These are phyloP conservation scores for Sugiyamaella neomexicana DNA, from an alignment of 1,139 yeast species.

Conservation along the genomic window DNA sequence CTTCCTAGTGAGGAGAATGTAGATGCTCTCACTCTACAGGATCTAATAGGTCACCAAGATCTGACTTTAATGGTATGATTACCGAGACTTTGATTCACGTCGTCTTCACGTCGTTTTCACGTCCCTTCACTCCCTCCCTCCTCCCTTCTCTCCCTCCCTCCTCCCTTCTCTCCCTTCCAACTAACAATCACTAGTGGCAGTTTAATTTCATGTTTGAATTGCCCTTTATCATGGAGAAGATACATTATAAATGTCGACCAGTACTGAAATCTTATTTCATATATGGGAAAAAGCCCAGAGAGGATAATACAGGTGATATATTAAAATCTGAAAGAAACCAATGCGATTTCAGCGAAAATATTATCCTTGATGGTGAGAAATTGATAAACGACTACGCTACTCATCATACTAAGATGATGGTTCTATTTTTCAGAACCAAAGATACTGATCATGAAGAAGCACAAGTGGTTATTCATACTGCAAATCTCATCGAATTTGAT, in stretches of 20 bases:
- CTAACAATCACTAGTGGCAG: slow-evolving; percentile 30
- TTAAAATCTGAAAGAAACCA: slow-evolving; percentile 18
- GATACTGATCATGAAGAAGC: slow-evolving; percentile 20
- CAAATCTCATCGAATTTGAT: slow-evolving; percentile 39
- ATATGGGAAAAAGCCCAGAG: slow-evolving; percentile 27
- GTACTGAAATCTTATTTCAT: slow-evolving; percentile 31
- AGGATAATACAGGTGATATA: slow-evolving; percentile 3
- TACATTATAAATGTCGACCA: slow-evolving; percentile 25
- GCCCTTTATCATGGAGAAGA: slow-evolving; percentile 31
- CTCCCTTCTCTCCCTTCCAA: too few species aligned
- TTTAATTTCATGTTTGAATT: slow-evolving; percentile 37
- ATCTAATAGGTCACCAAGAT: slow-evolving; percentile 25
- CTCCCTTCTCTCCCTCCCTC: too few species aligned
- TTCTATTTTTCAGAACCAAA: slow-evolving; percentile 30
- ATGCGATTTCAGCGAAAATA: slow-evolving; percentile 24
- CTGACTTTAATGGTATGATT: slow-evolving; percentile 20
- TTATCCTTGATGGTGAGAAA: slow-evolving; percentile 28
- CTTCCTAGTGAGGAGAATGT: slow-evolving; percentile 26
- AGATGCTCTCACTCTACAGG: slow-evolving; percentile 26
- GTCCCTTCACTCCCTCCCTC: too few species aligned
- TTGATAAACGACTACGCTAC: slow-evolving; percentile 33
- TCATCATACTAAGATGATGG: slow-evolving; percentile 42
- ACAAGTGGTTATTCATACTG: slow-evolving; percentile 40
- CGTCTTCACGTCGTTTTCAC: too few species aligned
- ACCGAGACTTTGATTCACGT: too few species aligned